Percentiles rank a stretch among this genome's conserved stretches.
Evolutionary conservation across 192 early-diverging fungal species (phyloP).

Genomic region (Linderina pennispora): DNA sequence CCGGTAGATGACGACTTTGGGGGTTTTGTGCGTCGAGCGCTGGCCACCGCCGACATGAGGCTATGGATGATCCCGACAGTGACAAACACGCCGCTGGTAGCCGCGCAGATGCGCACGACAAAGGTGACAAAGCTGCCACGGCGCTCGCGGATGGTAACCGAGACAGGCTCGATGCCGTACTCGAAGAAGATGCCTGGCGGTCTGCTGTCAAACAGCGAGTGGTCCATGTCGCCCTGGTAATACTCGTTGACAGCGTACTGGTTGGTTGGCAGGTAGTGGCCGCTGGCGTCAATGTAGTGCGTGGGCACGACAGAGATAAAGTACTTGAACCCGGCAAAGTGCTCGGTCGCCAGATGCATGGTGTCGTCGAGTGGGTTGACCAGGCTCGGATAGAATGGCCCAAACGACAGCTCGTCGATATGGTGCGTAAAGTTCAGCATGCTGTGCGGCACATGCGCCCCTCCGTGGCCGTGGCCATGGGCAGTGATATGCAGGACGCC

Average conservation of each 20-base stretch:
- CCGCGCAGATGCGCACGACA: slow-evolving; percentile 76
- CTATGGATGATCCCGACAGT: slow-evolving; percentile 56
- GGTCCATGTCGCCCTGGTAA: slow-evolving; percentile 25
- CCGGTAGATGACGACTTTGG: not conserved
- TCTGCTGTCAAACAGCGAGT: slow-evolving; percentile 4
- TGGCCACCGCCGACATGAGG: slow-evolving; percentile 6
- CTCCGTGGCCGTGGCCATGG: slow-evolving; percentile 80
- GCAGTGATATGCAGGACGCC: slow-evolving; percentile 92
- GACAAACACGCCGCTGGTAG: slow-evolving; percentile 77
- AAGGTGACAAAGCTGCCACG: slow-evolving; percentile 61
- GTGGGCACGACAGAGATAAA: slow-evolving; percentile 85
- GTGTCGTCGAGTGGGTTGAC: slow-evolving; percentile 84
- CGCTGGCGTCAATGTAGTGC: slow-evolving; percentile 58
- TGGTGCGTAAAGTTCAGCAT: slow-evolving; percentile 93
- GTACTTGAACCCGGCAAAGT: slow-evolving; percentile 79
- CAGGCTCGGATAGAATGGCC: slow-evolving; percentile 73
- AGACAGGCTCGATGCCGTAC: slow-evolving; percentile 88
- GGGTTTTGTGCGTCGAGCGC: not conserved
- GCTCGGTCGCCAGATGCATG: slow-evolving; percentile 54
- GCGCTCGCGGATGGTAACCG: slow-evolving; percentile 67
- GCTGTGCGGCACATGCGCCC: slow-evolving; percentile 49
- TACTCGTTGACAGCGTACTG: slow-evolving; percentile 93
- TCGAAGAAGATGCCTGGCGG: slow-evolving; percentile 77
- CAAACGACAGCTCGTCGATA: slow-evolving; percentile 90
- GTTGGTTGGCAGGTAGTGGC: slow-evolving; percentile 66